Base-by-base conservation (phyloP, 768 basidiomycete genomes). In the Pisolithus tinctorius region DNA sequence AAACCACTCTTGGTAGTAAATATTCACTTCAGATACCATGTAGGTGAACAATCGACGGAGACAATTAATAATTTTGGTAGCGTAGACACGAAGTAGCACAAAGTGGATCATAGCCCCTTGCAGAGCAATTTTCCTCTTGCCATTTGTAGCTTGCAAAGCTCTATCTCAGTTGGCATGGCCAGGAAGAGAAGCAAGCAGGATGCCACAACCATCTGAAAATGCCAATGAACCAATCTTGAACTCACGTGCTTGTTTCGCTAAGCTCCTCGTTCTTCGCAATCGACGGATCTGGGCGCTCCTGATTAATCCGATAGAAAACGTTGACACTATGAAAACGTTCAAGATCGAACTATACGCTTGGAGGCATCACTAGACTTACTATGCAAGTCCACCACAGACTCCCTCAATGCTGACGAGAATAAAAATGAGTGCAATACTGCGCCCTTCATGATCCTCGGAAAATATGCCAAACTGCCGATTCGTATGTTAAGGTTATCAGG, bases 201-300 rank as follows among this genome's bases (percentile, higher is more conserved):
- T 91, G 0, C 91, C 91, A n/a, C 79, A 74, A 25, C 84, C 86
- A 63, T 94, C 92, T 6, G 89, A 76, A 53, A 93, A 85, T 1
- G 93, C 93, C 42, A 95, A 84, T 3, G 87, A 87, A 6, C 91
- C 91, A 49, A 95, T 94, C 74, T 83, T 84, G 71, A 93, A 93
- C 69, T 93, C 92, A 41, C 83, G 77, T 61, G 87, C 87, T 64
- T 92, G 88, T 61, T 78, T 76, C 26, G 76, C 73, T 37, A 80
- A n/a, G 75, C 61, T 86, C 86, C 37, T 71, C 60, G 54, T 83
- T 77, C 51, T 76, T 70, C 47, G 65, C 68, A 13, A 70, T 66
- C 26, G 69, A 66, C 4, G 76, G 65, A 53, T 79, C 74, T 6
- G 75, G 77, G 3, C 71, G 74, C 57, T 88, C 87, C 56, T 88